Evolutionary conservation across 2,329 filamentous ascomycete species (phyloP).

Genomic region (Didymella exigua): DNA sequence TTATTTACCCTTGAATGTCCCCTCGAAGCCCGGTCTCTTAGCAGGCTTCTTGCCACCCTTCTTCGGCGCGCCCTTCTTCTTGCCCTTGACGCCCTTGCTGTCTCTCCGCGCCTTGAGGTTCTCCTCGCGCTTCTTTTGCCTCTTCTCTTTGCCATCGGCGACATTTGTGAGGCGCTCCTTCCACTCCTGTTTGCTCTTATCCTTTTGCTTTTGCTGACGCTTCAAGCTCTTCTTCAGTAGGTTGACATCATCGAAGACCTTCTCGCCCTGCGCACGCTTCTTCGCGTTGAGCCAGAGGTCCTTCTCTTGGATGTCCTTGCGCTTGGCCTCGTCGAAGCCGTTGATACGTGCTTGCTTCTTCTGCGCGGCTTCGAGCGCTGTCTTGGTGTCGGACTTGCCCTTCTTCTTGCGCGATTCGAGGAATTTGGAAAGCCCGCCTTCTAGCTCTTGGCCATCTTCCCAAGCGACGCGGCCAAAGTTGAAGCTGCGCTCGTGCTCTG

Average conservation of each 20-base stretch:
- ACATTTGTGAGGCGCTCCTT: constrained; percentile 54
- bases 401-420: constrained; percentile 75
- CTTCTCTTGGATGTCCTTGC: constrained; percentile 87
- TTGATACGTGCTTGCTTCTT: constrained; percentile 83
- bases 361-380: constrained; percentile 83
- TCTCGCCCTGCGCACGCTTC: constrained; percentile 86
- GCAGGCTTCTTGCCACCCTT: constrained; percentile 60
- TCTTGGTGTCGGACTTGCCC: constrained; percentile 82
- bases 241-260: constrained; percentile 82
- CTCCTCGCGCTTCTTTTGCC: constrained; percentile 57
- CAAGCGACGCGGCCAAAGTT: constrained; percentile 93
- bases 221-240: constrained; percentile 90
- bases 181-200: constrained; percentile 90
- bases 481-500: constrained; percentile 69
- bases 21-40: constrained; percentile 64
- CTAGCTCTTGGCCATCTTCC: constrained; percentile 79
- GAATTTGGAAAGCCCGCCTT: constrained; percentile 68
- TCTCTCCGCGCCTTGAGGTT: constrained; percentile 74
- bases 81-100: constrained; percentile 75
- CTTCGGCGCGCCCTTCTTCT: constrained; percentile 52
- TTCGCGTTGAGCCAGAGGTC: constrained; percentile 92
- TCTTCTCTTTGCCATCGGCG: constrained; percentile 54
- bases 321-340: constrained; percentile 77
- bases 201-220: constrained; percentile 87
- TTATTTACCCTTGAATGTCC: constrained; percentile 65